phyloP scores from a whole-genome alignment of 441 rosid genomes.

The Eutrema salsugineum region DNA sequence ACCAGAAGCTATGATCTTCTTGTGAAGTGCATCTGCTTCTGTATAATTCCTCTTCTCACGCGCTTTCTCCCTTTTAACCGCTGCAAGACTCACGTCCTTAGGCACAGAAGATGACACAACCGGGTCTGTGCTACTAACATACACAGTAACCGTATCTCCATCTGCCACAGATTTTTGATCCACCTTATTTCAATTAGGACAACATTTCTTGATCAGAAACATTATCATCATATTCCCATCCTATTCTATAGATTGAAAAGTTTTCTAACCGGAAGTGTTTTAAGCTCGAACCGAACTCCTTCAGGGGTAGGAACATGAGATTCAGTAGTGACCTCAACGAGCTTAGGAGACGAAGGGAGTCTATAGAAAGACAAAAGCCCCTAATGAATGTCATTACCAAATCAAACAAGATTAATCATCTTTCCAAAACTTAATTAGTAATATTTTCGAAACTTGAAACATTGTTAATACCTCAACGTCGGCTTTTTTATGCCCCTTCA shows the following conservation, averaged over 20 bases:
- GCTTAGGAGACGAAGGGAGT: conserved; percentile 57
- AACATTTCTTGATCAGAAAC: conserved; percentile 12
- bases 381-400: conserved; percentile 28
- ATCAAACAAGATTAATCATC: background rate
- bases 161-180: conserved; percentile 72
- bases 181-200: conserved; percentile 47
- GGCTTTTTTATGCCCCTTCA: conserved; percentile 63
- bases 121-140: conserved; percentile 54
- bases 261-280: conserved; percentile 59
- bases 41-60: conserved; percentile 50
- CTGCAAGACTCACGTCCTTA: conserved; percentile 50
- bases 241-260: background rate
- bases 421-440: background rate
- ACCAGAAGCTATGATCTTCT: conserved; percentile 58
- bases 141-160: conserved; percentile 77
- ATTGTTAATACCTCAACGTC: conserved; percentile 60
- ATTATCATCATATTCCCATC: background rate
- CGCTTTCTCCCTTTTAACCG: conserved; percentile 56
- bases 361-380: conserved; percentile 84
- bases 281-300: conserved; percentile 58
- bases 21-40: conserved; percentile 72
- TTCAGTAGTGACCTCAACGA: conserved; percentile 34
- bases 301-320: conserved; percentile 45
- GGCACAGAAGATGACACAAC: conserved; percentile 69
- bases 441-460: conserved; percentile 25